Evolutionary conservation across 768 basidiomycete genomes (phyloP).

Genomic region (Sporobolomyces roseus): DNA sequence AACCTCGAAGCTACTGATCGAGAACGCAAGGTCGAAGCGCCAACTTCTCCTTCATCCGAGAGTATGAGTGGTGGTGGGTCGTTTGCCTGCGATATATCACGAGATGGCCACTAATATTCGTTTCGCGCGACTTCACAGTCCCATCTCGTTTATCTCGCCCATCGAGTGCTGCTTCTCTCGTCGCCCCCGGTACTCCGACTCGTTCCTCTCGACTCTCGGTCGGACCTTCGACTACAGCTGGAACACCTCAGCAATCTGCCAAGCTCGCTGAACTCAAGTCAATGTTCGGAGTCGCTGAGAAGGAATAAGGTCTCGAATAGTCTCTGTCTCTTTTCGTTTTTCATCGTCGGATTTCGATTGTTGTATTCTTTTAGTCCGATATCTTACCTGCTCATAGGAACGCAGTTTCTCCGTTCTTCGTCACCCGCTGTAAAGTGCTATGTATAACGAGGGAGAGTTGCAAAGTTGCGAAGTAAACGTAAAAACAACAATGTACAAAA

Average conservation of each 20-base stretch:
- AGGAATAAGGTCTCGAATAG: background rate
- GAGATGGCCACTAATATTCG: background rate
- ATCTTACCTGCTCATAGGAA: no score
- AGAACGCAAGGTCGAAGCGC: slow-evolving; percentile 16
- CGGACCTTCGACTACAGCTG: background rate
- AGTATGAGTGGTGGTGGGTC: background rate
- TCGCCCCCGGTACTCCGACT: slow-evolving; percentile 21
- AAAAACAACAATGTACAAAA: no score
- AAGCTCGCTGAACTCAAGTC: slow-evolving; percentile 27
- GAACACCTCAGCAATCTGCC: slow-evolving; percentile 7
- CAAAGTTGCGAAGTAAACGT: no score
- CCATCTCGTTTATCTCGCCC: slow-evolving; percentile 15
- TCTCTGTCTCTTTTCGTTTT: background rate
- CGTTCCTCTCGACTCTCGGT: slow-evolving; percentile 22
- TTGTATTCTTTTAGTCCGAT: no score
- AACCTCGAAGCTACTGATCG: slow-evolving; percentile 82
- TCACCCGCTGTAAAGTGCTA: no score
- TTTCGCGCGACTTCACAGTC: background rate
- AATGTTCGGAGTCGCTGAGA: slow-evolving; percentile 20
- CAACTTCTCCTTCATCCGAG: slow-evolving; percentile 10
- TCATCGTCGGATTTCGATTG: background rate
- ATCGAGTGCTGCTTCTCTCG: slow-evolving; percentile 3
- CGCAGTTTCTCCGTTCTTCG: no score
- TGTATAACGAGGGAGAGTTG: no score
- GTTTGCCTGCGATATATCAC: background rate